Evolutionary conservation across 2,329 filamentous ascomycete genomes (phyloP), one percentile per base, ranked within the genome.

Genomic region (Chaetomiaceae sp.): DNA sequence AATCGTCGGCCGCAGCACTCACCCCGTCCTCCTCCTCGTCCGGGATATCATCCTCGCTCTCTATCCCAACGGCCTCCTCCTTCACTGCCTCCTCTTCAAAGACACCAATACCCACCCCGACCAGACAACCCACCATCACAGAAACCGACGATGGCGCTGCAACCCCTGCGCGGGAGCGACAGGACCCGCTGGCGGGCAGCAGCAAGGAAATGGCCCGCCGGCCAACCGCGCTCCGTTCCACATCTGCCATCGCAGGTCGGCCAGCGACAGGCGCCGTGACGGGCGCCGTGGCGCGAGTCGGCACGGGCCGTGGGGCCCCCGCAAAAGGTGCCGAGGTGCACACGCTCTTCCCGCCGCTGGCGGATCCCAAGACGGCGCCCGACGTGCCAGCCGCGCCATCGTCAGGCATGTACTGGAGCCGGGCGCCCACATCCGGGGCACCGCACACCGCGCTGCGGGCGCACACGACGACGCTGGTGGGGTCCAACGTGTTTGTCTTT

Each of bases 361-460:
- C 75, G 31, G 75, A 81, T 58, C 73, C 78, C 10, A 70, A 70
- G 40, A 76, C 75, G 21, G 78, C 78, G 1, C 76, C 80, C 5
- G 77, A 85, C 51, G 81, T 86, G 16, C 72, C 76, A 9, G 72
- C 77, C 3, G 82, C 83, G 14, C 83, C 83, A 21, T 78, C 83
- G 16, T 83, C 81, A 43, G 83, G 83, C 60, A 86, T 87, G 83
- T 87, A 87, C 69, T 86, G 83, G 82, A 85, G 81, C 47, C 76
- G 74, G 31, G 82, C 83, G 9, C 79, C 78, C 7, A 74, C 79
- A n/a, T 85, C 82, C 3, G 83, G 83, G 21, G 70, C 74, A 21
- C 70, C 80, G 34, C 81, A 83, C 61, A 78, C 79, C 14, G 75
- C 79, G 20, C 68, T 86, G 51, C 76, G 83, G 49, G 83, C 83